These are phyloP conservation scores for Pythium grandisporangium DNA, from an alignment of 352 stramenopile genomes.

Conservation along the genomic window DNA sequence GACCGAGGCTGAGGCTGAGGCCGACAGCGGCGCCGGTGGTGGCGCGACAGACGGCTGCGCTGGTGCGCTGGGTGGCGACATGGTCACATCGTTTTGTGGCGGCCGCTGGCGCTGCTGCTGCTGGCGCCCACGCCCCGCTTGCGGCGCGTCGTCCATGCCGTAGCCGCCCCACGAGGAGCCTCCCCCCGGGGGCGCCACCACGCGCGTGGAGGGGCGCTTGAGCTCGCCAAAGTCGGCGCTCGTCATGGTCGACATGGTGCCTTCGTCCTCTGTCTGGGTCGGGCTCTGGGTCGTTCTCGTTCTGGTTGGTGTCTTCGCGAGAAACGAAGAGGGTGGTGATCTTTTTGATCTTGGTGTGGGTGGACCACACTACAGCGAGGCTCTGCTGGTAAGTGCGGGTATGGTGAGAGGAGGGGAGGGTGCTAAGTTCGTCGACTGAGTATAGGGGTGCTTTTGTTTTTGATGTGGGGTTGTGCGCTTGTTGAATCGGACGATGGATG, in stretches of 20 bases:
- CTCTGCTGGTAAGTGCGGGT: too few species aligned
- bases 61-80: conserved; percentile 25
- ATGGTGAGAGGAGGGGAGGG: too few species aligned
- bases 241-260: conserved; percentile 73
- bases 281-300: neutral
- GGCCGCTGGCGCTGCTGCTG: conserved; percentile 9
- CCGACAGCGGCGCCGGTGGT: conserved; percentile 10
- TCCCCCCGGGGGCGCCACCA: conserved; percentile 72
- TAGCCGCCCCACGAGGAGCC: conserved; percentile 75
- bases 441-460: too few species aligned
- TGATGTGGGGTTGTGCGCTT: too few species aligned
- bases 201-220: conserved; percentile 73
- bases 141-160: conserved; percentile 17
- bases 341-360: too few species aligned
- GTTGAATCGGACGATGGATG: too few species aligned
- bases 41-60: conserved; percentile 10
- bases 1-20: conserved; percentile 5
- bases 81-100: conserved; percentile 22
- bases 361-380: too few species aligned
- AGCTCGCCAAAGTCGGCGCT: conserved; percentile 77
- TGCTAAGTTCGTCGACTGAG: too few species aligned
- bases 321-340: too few species aligned
- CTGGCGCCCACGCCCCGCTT: conserved; percentile 16
- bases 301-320: too few species aligned
- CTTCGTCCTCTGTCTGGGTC: conserved; percentile 1